Conservation (phyloP, 2,329 filamentous ascomycete species). For the Botrytis cinerea region DNA sequence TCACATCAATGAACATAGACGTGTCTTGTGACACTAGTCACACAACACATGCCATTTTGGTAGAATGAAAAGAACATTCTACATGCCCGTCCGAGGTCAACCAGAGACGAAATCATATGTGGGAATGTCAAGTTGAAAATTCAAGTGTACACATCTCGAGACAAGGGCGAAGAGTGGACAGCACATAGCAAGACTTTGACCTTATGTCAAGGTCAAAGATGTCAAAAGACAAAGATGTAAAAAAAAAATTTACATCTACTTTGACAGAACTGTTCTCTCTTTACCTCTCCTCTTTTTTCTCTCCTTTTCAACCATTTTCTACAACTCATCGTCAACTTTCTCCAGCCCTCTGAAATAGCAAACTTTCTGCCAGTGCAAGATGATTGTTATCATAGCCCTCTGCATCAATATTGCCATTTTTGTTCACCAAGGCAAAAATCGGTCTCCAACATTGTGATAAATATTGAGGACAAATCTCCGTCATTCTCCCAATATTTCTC, state of each 20-base stretch:
- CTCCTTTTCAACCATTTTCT: not conserved
- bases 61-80: not conserved
- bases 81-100: not conserved
- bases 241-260: not conserved
- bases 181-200: not conserved
- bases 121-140: not conserved
- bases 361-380: not conserved
- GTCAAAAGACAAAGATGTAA: not conserved
- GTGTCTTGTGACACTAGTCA: slow-evolving; percentile 4
- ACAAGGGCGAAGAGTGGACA: not conserved
- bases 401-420: not conserved
- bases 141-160: not conserved
- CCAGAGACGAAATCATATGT: not conserved
- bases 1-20: not conserved
- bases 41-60: not conserved
- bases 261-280: not conserved
- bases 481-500: not conserved
- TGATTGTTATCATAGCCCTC: not conserved
- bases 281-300: not conserved
- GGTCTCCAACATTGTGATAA: not conserved
- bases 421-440: not conserved
- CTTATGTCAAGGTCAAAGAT: not conserved
- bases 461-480: not conserved
- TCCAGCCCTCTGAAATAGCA: not conserved
- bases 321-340: not conserved